Conservation (phyloP, 257 asterid genomes). For the Ophiorrhiza pumila region DNA sequence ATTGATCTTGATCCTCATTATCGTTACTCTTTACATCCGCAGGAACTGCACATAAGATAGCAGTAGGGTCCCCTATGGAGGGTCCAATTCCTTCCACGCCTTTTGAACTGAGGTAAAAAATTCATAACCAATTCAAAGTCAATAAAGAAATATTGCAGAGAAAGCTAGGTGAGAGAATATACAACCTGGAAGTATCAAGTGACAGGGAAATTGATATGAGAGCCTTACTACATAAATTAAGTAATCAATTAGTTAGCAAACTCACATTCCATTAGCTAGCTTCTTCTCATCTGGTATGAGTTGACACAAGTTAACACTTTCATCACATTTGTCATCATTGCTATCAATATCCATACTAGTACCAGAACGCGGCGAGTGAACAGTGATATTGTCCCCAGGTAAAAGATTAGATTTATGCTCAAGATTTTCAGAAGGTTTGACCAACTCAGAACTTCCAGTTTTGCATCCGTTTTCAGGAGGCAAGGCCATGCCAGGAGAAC, state of each 20-base stretch:
- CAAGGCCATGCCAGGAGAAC: slow-evolving; percentile 23
- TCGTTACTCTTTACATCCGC: slow-evolving; percentile 32
- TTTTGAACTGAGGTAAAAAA: slow-evolving; percentile 38
- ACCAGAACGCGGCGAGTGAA: slow-evolving; percentile 29
- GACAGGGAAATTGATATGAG: neutral
- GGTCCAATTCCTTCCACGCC: slow-evolving; percentile 35
- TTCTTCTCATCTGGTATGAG: slow-evolving; percentile 32
- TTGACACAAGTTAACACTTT: slow-evolving; percentile 25
- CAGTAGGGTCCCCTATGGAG: slow-evolving; percentile 32
- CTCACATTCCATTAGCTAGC: slow-evolving; percentile 48
- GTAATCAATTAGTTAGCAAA: neutral
- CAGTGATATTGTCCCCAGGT: slow-evolving; percentile 28
- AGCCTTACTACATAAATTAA: neutral
- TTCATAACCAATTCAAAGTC: slow-evolving; percentile 1
- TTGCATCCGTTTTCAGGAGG: slow-evolving; percentile 31
- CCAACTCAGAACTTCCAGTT: slow-evolving; percentile 31
- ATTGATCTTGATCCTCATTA: slow-evolving; percentile 23
- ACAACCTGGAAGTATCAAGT: neutral
- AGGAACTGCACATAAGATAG: slow-evolving; percentile 35
- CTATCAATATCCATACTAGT: slow-evolving; percentile 16
- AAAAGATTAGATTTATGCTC: slow-evolving; percentile 35
- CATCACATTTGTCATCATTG: slow-evolving; percentile 37
- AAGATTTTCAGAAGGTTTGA: slow-evolving; percentile 33
- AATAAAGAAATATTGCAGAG: slow-evolving; percentile 10
- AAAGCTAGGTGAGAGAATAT: slow-evolving; percentile 5